These are phyloP conservation scores for Penicillium manginii DNA, from an alignment of 495 filamentous ascomycete species.

Conservation along the genomic window DNA sequence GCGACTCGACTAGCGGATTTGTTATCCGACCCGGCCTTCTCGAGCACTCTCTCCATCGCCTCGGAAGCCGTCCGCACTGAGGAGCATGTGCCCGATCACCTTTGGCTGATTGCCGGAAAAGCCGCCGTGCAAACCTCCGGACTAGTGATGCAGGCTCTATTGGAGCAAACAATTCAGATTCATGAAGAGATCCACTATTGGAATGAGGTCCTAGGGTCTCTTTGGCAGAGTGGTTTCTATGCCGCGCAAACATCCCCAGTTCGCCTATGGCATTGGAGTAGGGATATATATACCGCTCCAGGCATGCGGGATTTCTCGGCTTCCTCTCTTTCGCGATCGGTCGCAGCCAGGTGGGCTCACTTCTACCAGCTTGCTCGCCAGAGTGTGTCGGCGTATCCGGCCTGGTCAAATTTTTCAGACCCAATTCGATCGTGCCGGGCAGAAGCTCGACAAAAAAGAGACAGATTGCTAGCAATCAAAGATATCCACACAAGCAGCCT, in stretches of 20 bases:
- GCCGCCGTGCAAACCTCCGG: conserved; percentile 86
- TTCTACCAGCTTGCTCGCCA: conserved; percentile 82
- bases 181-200: conserved; percentile 90
- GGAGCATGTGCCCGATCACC: conserved; percentile 69
- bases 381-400: conserved; percentile 65
- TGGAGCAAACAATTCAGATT: conserved; percentile 79
- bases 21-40: conserved; percentile 59
- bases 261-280: conserved; percentile 67
- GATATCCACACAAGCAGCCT: conserved; percentile 84
- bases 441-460: conserved; percentile 71
- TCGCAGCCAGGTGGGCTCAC: conserved; percentile 58
- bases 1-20: conserved; percentile 57
- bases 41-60: conserved; percentile 8
- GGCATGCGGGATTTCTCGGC: conserved; percentile 30
- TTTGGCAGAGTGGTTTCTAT: conserved; percentile 73
- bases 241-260: conserved; percentile 79
- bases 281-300: conserved; percentile 64
- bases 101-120: conserved; percentile 88
- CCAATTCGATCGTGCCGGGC: conserved; percentile 71
- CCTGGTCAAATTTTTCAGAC: conserved; percentile 62
- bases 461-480: conserved; percentile 65
- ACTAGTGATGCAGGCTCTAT: conserved; percentile 67
- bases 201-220: conserved; percentile 79
- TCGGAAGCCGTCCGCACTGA: conserved; percentile 1
- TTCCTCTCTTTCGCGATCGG: conserved; percentile 7